A percentile compares a stretch with the other conserved stretches of the same genome.
phyloP scores from a whole-genome alignment of 73 alveolate species.

The Breviolum minutum region DNA sequence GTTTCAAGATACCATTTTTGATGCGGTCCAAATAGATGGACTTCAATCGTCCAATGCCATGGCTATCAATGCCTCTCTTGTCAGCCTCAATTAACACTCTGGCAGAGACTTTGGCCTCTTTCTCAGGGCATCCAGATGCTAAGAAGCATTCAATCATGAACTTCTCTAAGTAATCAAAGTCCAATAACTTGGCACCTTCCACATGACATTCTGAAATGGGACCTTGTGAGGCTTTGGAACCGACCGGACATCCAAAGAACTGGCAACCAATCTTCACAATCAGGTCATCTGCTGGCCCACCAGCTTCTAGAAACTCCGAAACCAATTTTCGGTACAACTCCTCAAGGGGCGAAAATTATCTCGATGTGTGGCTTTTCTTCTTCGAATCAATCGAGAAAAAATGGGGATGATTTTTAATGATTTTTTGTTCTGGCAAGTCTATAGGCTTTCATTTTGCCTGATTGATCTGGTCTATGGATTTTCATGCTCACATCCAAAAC shows the following conservation, averaged over 20 bases:
- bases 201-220: background rate
- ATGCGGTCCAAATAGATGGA: slow-evolving; percentile 65
- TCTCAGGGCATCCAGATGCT: slow-evolving; percentile 42
- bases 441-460: no score
- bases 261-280: slow-evolving; percentile 67
- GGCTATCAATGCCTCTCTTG: slow-evolving; percentile 81
- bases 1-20: slow-evolving; percentile 64
- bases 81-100: slow-evolving; percentile 62
- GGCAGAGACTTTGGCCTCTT: slow-evolving; percentile 79
- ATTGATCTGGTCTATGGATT: no score
- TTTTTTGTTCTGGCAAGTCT: no score
- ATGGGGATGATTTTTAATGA: no score
- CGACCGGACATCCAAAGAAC: slow-evolving; percentile 71
- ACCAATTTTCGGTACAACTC: slow-evolving; percentile 19
- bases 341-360: background rate
- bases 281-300: slow-evolving; percentile 71
- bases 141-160: slow-evolving; percentile 62
- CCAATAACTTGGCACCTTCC: slow-evolving; percentile 21
- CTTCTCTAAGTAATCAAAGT: slow-evolving; percentile 67
- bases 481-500: no score
- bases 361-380: no score
- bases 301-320: slow-evolving; percentile 39
- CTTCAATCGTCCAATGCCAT: slow-evolving; percentile 67
- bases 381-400: no score
- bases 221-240: slow-evolving; percentile 36